These are phyloP conservation scores for Fennellomyces sp. DNA, from an alignment of 371 early-diverging fungal species.

Conservation along the genomic window DNA sequence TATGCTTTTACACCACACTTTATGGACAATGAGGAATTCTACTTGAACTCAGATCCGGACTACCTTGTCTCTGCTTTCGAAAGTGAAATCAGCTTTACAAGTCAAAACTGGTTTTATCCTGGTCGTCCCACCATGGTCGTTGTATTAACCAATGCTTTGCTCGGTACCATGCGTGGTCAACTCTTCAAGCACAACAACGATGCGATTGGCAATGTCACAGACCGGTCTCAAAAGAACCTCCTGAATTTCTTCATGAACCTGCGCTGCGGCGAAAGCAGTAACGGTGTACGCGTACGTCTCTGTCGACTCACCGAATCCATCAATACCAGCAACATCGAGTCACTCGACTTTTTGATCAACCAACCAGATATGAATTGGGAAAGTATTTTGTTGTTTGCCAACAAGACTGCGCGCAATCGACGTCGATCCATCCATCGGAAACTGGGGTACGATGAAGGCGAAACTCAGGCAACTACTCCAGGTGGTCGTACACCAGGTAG, in stretches of 20 bases:
- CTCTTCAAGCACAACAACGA: not conserved
- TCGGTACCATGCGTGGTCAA: slow-evolving; percentile 6
- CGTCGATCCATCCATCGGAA: slow-evolving; percentile 37
- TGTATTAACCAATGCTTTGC: slow-evolving; percentile 76
- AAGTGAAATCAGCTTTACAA: slow-evolving; percentile 77
- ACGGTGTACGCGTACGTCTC: slow-evolving; percentile 72
- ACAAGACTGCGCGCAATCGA: slow-evolving; percentile 26
- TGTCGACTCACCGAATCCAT: slow-evolving; percentile 79
- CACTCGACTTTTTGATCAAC: slow-evolving; percentile 83
- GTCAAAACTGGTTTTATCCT: slow-evolving; percentile 74
- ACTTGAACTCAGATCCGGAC: slow-evolving; percentile 82
- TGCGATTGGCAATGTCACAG: not conserved
- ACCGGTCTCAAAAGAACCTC: slow-evolving; percentile 64
- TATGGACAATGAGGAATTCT: slow-evolving; percentile 88
- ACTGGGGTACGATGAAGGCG: slow-evolving; percentile 50
- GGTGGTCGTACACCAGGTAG: slow-evolving; percentile 42
- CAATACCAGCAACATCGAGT: slow-evolving; percentile 79
- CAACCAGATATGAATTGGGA: slow-evolving; percentile 78
- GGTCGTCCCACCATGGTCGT: slow-evolving; percentile 87
- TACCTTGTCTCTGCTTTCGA: slow-evolving; percentile 79
- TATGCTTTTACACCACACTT: slow-evolving; percentile 90
- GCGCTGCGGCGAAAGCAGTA: slow-evolving; percentile 65
- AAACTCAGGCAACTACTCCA: slow-evolving; percentile 55
- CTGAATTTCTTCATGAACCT: slow-evolving; percentile 86
- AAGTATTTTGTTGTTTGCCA: slow-evolving; percentile 59